Conservation (phyloP, 2,329 filamentous ascomycete species). For the Trichoderma harzianum region DNA sequence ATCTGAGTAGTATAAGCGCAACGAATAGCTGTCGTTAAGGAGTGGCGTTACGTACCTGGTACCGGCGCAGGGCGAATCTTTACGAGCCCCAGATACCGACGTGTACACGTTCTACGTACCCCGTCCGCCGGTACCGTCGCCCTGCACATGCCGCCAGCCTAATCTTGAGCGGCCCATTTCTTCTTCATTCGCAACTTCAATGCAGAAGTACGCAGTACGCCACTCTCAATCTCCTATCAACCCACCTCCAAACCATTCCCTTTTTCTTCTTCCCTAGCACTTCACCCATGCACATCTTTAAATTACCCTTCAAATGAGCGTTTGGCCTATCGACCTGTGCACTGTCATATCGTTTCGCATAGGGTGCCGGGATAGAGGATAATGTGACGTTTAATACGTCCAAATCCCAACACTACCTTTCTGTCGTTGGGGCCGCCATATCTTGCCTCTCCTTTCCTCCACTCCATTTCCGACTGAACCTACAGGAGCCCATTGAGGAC, state of each 20-base stretch:
- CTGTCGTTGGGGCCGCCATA: not conserved
- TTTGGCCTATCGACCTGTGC: not conserved
- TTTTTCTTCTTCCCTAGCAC: not conserved
- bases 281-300: not conserved
- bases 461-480: not conserved
- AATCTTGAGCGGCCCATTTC: not conserved
- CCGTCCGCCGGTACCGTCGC: not conserved
- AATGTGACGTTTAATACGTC: slow-evolving; percentile 6
- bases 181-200: not conserved
- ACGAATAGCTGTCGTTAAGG: not conserved
- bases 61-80: not conserved
- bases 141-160: not conserved
- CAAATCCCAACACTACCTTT: not conserved
- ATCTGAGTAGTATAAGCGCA: not conserved
- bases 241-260: not conserved
- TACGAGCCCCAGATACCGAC: not conserved
- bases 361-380: not conserved
- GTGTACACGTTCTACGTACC: not conserved
- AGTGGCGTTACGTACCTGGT: not conserved
- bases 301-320: slow-evolving; percentile 10
- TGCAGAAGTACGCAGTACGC: not conserved
- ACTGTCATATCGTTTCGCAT: not conserved
- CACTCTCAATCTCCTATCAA: not conserved
- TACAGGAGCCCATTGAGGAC: not conserved
- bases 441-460: not conserved